Base-by-base conservation (phyloP, 2,329 filamentous ascomycete genomes). In the Monilinia polystroma region DNA sequence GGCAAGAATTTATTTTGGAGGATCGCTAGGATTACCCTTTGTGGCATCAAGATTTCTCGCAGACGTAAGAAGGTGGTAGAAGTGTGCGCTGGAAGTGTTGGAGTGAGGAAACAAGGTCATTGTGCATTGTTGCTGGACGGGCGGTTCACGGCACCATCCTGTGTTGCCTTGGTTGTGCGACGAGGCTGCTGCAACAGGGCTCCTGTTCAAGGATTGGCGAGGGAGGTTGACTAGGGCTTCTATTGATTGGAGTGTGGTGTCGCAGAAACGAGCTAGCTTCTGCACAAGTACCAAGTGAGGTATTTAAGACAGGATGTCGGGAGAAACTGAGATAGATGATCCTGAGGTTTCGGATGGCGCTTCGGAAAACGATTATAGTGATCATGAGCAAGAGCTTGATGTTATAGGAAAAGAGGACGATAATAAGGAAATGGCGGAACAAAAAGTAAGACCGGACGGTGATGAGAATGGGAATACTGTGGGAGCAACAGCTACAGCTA, bases 401-500 rank as follows among this genome's bases (percentile, higher is more conserved):
- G 69, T 67, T 72, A 65, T 74, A 73, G 68, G 65, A 51, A 75
- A 70, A 69, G 75, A 75, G 67, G 72, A 74, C 71, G 75, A 77
- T 71, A 73, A 73, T 69, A 69, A 70, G 56, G 72, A 73, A 62
- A 76, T 76, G 75, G 73, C 75, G 32, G 75, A 76, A 64, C 72
- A 73, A 67, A 76, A 73, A 59, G 70, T 73, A 67, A 73, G 68
- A 72, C 67, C 74, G 52, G 72, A 74, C 62, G 67, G 62, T 55
- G 74, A 76, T 69, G 75, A 73, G 63, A 72, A 75, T 71, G 73
- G 73, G 32, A 72, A 73, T 66, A 64, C 68, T 55, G 71, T 68
- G 43, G 73, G 70, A 71, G 80, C 70, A 81, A 81, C 70, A 78
- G 81, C 74, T 53, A 70, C 73, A 77, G 79, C 72, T 79, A 82